Evolutionary conservation across 192 early-diverging fungal genomes (phyloP).

Genomic region (Coemansia sp.): DNA sequence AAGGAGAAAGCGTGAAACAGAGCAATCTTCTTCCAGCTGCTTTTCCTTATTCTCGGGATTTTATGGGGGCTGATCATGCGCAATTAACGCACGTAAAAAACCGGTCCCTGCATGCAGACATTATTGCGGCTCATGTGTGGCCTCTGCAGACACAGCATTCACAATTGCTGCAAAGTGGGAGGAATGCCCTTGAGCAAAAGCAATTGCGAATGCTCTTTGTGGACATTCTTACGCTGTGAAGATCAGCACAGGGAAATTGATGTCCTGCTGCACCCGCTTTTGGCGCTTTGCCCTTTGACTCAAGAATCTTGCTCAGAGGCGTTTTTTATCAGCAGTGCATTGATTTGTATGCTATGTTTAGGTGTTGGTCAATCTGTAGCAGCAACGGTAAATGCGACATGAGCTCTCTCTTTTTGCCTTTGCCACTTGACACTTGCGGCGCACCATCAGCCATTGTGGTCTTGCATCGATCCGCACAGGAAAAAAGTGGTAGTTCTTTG

Average conservation of each 20-base stretch:
- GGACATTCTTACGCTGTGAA: neutral
- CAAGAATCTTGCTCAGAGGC: neutral
- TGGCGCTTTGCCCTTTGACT: constrained; percentile 1
- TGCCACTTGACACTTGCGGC: neutral
- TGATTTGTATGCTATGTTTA: neutral
- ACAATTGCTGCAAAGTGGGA: neutral
- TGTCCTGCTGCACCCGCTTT: neutral
- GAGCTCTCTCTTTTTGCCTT: neutral
- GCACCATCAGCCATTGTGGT: neutral
- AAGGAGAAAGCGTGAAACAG: no score
- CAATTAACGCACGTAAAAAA: no score
- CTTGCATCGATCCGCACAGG: neutral
- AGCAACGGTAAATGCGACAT: neutral
- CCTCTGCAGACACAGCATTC: neutral
- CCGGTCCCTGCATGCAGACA: neutral
- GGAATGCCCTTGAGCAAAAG: neutral
- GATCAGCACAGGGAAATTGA: neutral
- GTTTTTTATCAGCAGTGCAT: neutral
- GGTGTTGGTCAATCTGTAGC: neutral
- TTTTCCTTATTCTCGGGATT: no score
- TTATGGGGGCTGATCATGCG: no score
- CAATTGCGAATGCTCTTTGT: constrained; percentile 5
- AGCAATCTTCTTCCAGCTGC: no score
- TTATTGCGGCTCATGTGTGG: neutral
- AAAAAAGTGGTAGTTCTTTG: neutral